Percentiles rank a stretch among this genome's conserved stretches.
phyloP scores from a whole-genome alignment of 768 basidiomycete species.

The Heimioporus sp. region DNA sequence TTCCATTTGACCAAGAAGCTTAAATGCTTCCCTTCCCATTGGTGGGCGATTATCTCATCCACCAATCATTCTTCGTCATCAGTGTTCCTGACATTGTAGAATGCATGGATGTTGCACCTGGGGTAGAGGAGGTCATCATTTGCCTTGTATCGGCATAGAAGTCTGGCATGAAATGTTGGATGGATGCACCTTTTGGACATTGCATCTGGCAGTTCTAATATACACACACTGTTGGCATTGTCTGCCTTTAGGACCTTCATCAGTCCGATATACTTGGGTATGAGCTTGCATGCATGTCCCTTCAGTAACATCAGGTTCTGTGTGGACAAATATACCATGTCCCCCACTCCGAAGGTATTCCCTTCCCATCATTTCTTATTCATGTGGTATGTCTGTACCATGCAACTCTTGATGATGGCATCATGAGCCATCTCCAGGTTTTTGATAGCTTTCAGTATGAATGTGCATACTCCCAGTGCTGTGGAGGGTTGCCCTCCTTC shows the following conservation, averaged over 20 bases:
- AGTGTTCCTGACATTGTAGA: neutral
- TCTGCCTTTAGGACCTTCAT: neutral
- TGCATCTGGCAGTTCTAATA: neutral
- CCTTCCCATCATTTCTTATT: constrained; percentile 24
- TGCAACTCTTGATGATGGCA: constrained; percentile 32
- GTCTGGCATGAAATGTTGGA: neutral
- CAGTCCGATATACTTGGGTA: constrained; percentile 40
- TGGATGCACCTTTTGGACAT: neutral
- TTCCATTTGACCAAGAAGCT: no score
- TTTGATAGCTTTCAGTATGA: constrained; percentile 20
- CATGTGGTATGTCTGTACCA: constrained; percentile 29
- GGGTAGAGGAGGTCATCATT: neutral
- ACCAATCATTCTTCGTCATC: no score
- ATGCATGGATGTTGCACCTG: neutral
- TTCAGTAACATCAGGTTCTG: constrained; percentile 36
- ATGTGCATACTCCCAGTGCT: constrained; percentile 22
- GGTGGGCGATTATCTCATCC: no score
- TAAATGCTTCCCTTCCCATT: no score
- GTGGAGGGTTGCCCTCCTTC: neutral
- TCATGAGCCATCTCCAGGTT: constrained; percentile 35
- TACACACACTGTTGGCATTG: neutral
- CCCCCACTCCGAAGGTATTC: constrained; percentile 15
- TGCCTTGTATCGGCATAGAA: no score
- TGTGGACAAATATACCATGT: constrained; percentile 36
- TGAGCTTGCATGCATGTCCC: constrained; percentile 33